Percentiles rank a stretch among this genome's conserved stretches.
Evolutionary conservation across 2,329 filamentous ascomycete species (phyloP).

Genomic region (Ceratocystis albifundus): DNA sequence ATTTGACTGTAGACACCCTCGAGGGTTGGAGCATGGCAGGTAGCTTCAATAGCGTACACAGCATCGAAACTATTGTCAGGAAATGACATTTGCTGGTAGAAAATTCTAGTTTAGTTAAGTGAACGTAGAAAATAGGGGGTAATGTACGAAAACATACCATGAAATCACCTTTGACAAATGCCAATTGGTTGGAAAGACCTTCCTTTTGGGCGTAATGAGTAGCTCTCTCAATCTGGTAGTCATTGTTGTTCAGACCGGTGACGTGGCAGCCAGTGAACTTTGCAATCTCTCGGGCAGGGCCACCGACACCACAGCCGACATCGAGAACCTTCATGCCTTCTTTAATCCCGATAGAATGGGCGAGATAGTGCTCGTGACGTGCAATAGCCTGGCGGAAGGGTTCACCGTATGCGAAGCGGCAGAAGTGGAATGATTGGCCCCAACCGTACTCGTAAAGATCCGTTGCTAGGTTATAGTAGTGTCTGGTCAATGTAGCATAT

Average conservation of each 20-base stretch:
- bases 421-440: constrained; percentile 96
- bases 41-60: constrained; percentile 95
- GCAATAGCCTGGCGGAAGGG: constrained; percentile 83
- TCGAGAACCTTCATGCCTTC: constrained; percentile 84
- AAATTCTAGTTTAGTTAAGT: background rate
- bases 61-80: constrained; percentile 85
- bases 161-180: constrained; percentile 91
- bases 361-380: constrained; percentile 95
- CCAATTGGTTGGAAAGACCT: constrained; percentile 64
- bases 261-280: constrained; percentile 88
- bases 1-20: constrained; percentile 92
- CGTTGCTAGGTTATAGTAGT: constrained; percentile 97
- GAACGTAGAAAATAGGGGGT: background rate
- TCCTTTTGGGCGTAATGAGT: constrained; percentile 73
- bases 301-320: constrained; percentile 93
- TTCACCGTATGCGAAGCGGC: constrained; percentile 79
- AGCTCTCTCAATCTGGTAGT: constrained; percentile 97
- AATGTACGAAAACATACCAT: constrained; percentile 46
- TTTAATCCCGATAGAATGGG: constrained; percentile 73
- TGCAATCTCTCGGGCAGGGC: constrained; percentile 87
- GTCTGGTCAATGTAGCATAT: constrained; percentile 85
- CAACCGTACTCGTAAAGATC: constrained; percentile 96
- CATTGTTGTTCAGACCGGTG: constrained; percentile 94
- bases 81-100: constrained; percentile 74
- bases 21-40: constrained; percentile 81